Evolutionary conservation across 805 yeast species (phyloP).

Genomic region (Grigorovia transvaalensis): DNA sequence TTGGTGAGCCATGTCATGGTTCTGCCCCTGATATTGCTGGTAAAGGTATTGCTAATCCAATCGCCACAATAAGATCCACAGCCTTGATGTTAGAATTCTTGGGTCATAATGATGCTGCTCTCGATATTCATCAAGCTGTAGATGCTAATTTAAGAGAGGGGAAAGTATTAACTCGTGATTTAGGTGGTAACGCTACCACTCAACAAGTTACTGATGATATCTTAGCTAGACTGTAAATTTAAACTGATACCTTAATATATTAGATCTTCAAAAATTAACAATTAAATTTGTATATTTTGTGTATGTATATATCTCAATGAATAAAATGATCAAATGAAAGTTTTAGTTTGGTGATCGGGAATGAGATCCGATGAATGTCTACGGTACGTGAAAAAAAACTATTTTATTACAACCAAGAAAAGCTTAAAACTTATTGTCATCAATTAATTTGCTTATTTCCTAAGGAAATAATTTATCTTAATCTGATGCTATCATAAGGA

Average conservation of each 20-base stretch:
- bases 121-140: constrained; percentile 85
- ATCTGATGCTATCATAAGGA: not conserved
- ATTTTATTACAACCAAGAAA: too few species aligned
- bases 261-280: too few species aligned
- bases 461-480: not conserved
- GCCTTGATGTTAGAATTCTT: constrained; percentile 96
- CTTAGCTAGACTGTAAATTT: constrained; percentile 29
- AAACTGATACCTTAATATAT: not conserved
- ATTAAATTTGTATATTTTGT: not conserved
- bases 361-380: too few species aligned
- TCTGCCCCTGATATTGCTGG: constrained; percentile 99
- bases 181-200: constrained; percentile 85
- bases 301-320: not conserved
- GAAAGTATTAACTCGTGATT: constrained; percentile 74
- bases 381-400: too few species aligned
- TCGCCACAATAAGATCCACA: constrained; percentile 95
- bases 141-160: constrained; percentile 84
- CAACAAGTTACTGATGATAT: constrained; percentile 82
- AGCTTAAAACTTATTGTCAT: too few species aligned
- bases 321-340: not conserved
- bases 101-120: constrained; percentile 85
- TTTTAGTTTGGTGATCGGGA: too few species aligned
- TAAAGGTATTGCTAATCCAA: constrained; percentile 86
- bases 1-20: constrained; percentile 99
- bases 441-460: too few species aligned